These are phyloP conservation scores for Colletotrichum lindemuthianum DNA, from an alignment of 2,329 filamentous ascomycete genomes.

Conservation along the genomic window DNA sequence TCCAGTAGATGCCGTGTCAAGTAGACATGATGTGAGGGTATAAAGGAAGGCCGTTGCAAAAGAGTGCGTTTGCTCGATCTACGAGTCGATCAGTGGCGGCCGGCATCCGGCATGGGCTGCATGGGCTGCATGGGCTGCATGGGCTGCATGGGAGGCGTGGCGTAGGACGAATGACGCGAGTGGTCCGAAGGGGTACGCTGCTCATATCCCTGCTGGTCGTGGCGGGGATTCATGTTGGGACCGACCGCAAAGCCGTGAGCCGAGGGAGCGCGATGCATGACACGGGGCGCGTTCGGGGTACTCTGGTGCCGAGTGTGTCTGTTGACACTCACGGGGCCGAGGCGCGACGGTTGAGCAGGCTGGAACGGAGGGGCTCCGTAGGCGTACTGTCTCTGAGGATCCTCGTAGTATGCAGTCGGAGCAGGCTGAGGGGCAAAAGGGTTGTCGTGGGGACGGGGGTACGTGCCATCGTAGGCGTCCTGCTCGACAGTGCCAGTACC, in stretches of 20 bases:
- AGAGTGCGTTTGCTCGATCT: conserved; percentile 27
- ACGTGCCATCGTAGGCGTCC: conserved; percentile 36
- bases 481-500: conserved; percentile 29
- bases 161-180: conserved; percentile 20
- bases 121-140: conserved; percentile 29
- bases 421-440: conserved; percentile 14
- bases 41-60: conserved; percentile 32
- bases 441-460: conserved; percentile 35
- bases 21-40: conserved; percentile 26
- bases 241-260: conserved; percentile 33
- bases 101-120: conserved; percentile 25
- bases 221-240: conserved; percentile 26
- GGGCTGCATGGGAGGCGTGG: conserved; percentile 23
- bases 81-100: conserved; percentile 29
- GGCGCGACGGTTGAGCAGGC: conserved; percentile 12
- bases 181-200: conserved; percentile 28
- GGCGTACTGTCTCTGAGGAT: conserved; percentile 36
- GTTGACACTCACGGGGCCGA: conserved; percentile 20
- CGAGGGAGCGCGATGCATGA: conserved; percentile 32
- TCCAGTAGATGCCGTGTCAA: conserved; percentile 31
- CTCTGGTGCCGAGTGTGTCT: conserved; percentile 46
- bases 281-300: conserved; percentile 39
- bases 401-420: conserved; percentile 40
- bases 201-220: conserved; percentile 34
- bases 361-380: conserved; percentile 32